Conservation (phyloP, 2,329 filamentous ascomycete species). For the Penicillium sp. region DNA sequence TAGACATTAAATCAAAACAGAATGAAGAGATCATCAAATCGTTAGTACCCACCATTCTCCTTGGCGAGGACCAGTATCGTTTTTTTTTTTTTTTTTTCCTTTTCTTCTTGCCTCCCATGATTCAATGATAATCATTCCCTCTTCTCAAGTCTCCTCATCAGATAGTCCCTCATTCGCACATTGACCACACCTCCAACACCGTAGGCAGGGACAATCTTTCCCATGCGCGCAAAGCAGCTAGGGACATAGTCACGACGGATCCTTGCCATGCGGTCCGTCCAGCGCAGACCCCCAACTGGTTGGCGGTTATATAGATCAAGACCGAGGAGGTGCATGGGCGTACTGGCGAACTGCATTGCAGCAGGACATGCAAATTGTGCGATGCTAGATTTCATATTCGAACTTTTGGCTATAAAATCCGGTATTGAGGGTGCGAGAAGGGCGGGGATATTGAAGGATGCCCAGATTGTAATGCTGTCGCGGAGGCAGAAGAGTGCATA, state of each 20-base stretch:
- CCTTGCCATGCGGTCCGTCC: slow-evolving; percentile 62
- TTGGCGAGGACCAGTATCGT: background rate
- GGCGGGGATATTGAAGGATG: slow-evolving; percentile 84
- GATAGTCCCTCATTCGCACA: slow-evolving; percentile 61
- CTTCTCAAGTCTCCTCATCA: slow-evolving; percentile 61
- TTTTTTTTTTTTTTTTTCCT: background rate
- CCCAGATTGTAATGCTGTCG: slow-evolving; percentile 87
- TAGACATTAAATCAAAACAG: slow-evolving; percentile 2
- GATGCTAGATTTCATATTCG: slow-evolving; percentile 54
- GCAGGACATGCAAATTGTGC: slow-evolving; percentile 82
- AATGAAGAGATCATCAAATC: slow-evolving; percentile 7
- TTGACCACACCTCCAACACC: slow-evolving; percentile 87
- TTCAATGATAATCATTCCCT: slow-evolving; percentile 17
- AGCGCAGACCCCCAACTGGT: slow-evolving; percentile 43
- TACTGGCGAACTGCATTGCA: slow-evolving; percentile 73
- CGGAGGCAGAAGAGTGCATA: slow-evolving; percentile 77
- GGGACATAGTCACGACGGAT: slow-evolving; percentile 74
- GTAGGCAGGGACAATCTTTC: slow-evolving; percentile 84
- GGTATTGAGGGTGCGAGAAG: slow-evolving; percentile 70
- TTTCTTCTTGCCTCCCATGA: background rate
- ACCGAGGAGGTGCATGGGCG: slow-evolving; percentile 80
- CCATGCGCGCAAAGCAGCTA: slow-evolving; percentile 72
- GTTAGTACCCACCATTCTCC: background rate
- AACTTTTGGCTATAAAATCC: slow-evolving; percentile 48
- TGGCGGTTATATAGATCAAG: slow-evolving; percentile 80